Percentiles rank a stretch among this genome's conserved stretches.
Evolutionary conservation across 345 rosid species (phyloP).

Genomic region (Cardamine occulta): DNA sequence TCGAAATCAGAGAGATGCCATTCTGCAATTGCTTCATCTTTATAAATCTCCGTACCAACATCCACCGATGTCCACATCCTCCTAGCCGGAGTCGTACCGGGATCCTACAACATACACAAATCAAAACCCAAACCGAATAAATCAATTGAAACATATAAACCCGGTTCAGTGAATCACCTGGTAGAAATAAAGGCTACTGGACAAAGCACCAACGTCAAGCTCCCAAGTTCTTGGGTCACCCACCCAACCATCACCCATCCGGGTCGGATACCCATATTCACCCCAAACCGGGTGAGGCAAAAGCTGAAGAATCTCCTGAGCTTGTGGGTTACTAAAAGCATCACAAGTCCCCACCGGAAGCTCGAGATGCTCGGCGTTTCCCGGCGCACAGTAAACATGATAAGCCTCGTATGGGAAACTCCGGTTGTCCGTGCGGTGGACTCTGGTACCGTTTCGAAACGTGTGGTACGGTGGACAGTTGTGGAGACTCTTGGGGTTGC

Average conservation of each 20-base stretch:
- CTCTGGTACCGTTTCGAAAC: constrained; percentile 51
- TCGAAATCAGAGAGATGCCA: constrained; percentile 66
- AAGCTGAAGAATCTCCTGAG: constrained; percentile 72
- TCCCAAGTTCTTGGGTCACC: constrained; percentile 74
- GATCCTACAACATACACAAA: constrained; percentile 53
- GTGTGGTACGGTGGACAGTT: constrained; percentile 71
- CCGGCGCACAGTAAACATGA: constrained; percentile 75
- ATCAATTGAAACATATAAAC: not conserved
- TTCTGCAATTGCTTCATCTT: constrained; percentile 58
- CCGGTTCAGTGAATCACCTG: constrained; percentile 48
- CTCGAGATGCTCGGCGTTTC: constrained; percentile 57
- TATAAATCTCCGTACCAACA: constrained; percentile 64
- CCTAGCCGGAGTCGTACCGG: constrained; percentile 59
- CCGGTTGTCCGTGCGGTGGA: constrained; percentile 52
- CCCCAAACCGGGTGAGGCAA: constrained; percentile 78
- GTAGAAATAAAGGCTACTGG: constrained; percentile 72
- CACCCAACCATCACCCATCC: constrained; percentile 68
- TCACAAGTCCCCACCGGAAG: constrained; percentile 58
- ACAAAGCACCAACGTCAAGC: constrained; percentile 67
- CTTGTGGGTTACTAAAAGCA: constrained; percentile 77
- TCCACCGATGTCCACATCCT: constrained; percentile 75
- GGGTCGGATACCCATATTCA: constrained; percentile 68
- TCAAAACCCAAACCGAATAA: not conserved
- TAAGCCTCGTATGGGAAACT: constrained; percentile 68
- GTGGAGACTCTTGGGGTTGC: constrained; percentile 45